phyloP scores from a whole-genome alignment of 2,329 filamentous ascomycete species.

The Helotiales sp. region DNA sequence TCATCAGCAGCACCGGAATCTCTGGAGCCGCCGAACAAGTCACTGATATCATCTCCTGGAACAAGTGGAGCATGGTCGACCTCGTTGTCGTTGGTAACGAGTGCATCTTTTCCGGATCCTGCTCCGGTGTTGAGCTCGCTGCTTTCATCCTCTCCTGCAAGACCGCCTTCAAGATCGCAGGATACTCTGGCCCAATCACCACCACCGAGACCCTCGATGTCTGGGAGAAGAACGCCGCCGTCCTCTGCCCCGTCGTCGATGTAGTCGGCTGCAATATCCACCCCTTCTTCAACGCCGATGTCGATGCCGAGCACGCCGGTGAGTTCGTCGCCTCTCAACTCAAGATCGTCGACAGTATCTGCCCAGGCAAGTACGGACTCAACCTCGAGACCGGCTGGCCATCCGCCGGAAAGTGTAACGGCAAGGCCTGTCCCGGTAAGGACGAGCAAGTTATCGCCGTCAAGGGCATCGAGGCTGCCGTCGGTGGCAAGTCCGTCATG shows the following conservation, averaged over 20 bases:
- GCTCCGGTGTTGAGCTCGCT: slow-evolving; percentile 66
- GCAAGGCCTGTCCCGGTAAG: slow-evolving; percentile 69
- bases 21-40: slow-evolving; percentile 71
- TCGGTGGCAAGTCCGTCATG: slow-evolving; percentile 74
- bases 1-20: slow-evolving; percentile 68
- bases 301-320: slow-evolving; percentile 69
- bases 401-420: slow-evolving; percentile 70
- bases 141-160: slow-evolving; percentile 72
- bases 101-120: slow-evolving; percentile 77
- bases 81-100: slow-evolving; percentile 92
- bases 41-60: slow-evolving; percentile 72
- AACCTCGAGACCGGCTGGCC: slow-evolving; percentile 96
- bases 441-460: slow-evolving; percentile 75
- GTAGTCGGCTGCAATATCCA: slow-evolving; percentile 87
- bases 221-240: slow-evolving; percentile 66
- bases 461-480: slow-evolving; percentile 66
- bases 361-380: slow-evolving; percentile 73
- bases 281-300: slow-evolving; percentile 85
- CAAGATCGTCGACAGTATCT: slow-evolving; percentile 70
- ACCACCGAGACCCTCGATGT: slow-evolving; percentile 85
- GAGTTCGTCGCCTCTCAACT: slow-evolving; percentile 77
- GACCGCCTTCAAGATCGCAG: slow-evolving; percentile 62
- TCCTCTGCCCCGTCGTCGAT: slow-evolving; percentile 76
- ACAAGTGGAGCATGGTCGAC: slow-evolving; percentile 71
- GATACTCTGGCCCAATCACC: slow-evolving; percentile 77